These are phyloP conservation scores for Aspergillus versicolor DNA, from an alignment of 2,329 filamentous ascomycete species.

Conservation along the genomic window DNA sequence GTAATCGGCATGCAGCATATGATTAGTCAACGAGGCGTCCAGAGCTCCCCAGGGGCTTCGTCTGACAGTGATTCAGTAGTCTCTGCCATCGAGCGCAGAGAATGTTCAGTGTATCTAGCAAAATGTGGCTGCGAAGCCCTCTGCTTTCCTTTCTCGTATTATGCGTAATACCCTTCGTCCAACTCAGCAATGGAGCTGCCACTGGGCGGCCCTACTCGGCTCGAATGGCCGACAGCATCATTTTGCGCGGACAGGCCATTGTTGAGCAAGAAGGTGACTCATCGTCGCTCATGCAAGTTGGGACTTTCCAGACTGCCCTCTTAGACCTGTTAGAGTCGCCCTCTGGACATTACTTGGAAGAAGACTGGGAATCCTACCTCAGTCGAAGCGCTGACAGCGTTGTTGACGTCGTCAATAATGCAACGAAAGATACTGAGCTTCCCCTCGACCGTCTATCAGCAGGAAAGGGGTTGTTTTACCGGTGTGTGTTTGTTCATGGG, in stretches of 20 bases:
- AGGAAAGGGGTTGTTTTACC: conserved; percentile 19
- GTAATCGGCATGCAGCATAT: neutral
- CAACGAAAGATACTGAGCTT: conserved; percentile 18
- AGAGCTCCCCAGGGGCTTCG: neutral
- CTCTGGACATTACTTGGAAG: conserved; percentile 7
- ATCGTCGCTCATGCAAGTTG: conserved; percentile 21
- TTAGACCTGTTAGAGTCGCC: conserved; percentile 16
- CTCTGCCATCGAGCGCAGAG: neutral
- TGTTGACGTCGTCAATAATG: conserved; percentile 16
- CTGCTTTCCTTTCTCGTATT: neutral
- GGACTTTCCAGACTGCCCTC: conserved; percentile 25
- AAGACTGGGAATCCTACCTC: conserved; percentile 23
- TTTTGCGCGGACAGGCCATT: conserved; percentile 23
- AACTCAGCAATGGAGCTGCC: neutral
- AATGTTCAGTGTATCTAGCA: neutral
- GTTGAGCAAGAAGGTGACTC: conserved; percentile 3
- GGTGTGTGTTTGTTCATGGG: conserved; percentile 6
- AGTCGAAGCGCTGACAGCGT: conserved; percentile 20
- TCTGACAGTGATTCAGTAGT: neutral
- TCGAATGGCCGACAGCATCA: conserved; percentile 30
- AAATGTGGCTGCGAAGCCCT: neutral
- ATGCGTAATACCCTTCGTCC: neutral
- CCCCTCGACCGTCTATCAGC: conserved; percentile 24
- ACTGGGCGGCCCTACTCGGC: conserved; percentile 22
- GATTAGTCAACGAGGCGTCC: neutral